These are phyloP conservation scores for Diplogelasinospora grovesii DNA, from an alignment of 495 filamentous ascomycete species.

Conservation along the genomic window DNA sequence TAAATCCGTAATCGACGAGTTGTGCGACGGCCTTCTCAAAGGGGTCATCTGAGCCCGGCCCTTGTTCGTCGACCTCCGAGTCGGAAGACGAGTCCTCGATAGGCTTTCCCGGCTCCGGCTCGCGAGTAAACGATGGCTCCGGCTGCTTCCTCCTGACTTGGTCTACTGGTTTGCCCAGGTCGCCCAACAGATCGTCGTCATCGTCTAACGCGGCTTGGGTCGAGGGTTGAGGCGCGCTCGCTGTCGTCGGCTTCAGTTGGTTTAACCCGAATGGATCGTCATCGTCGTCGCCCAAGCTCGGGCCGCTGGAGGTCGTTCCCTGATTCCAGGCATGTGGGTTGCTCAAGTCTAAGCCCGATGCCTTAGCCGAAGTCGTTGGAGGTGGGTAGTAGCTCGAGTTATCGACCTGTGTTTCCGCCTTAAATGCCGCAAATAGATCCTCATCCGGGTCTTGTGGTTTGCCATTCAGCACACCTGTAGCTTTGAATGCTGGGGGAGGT, in stretches of 20 bases:
- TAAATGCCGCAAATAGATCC: constrained; percentile 58
- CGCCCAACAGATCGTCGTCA: constrained; percentile 84
- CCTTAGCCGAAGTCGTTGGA: constrained; percentile 26
- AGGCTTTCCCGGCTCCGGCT: constrained; percentile 38
- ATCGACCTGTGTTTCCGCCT: constrained; percentile 51
- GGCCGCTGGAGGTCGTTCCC: constrained; percentile 12
- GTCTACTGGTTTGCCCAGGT: constrained; percentile 80
- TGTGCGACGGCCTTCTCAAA: constrained; percentile 81
- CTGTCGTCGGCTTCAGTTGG: constrained; percentile 46
- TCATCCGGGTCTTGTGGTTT: constrained; percentile 41
- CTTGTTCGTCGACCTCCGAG: constrained; percentile 27
- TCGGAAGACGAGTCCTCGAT: constrained; percentile 41
- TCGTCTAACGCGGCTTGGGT: constrained; percentile 62
- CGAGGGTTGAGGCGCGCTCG: constrained; percentile 25
- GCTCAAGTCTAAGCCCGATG: constrained; percentile 26
- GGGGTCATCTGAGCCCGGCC: constrained; percentile 43
- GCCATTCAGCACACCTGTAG: constrained; percentile 16
- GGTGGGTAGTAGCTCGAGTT: constrained; percentile 55
- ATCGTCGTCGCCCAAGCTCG: constrained; percentile 34
- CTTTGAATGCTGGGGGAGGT: constrained; percentile 11
- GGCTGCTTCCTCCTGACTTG: constrained; percentile 49
- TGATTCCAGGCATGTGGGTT: constrained; percentile 33
- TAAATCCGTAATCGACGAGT: constrained; percentile 92
- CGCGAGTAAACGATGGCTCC: constrained; percentile 21
- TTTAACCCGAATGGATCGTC: constrained; percentile 89